A percentile compares a stretch with the other conserved stretches of the same genome.
Evolutionary conservation across 441 rosid species (phyloP).

Genomic region (Viola pubescens): DNA sequence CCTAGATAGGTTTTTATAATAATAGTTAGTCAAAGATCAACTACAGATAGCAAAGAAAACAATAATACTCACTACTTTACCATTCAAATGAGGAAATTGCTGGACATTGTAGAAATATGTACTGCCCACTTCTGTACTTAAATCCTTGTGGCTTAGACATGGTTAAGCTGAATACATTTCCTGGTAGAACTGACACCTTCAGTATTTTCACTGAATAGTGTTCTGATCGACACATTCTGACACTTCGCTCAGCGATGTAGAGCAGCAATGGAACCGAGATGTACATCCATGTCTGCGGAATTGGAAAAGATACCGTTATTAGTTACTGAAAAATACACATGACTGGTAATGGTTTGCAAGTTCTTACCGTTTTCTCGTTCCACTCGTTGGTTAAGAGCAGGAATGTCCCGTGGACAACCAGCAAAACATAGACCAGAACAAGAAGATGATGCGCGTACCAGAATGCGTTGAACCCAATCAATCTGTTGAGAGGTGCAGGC

Average conservation of each 20-base stretch:
- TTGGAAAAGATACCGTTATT: conserved; percentile 8
- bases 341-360: conserved; percentile 6
- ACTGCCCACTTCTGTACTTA: conserved; percentile 92
- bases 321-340: conserved; percentile 4
- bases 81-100: conserved; percentile 81
- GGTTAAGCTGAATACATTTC: conserved; percentile 69
- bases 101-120: conserved; percentile 86
- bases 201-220: conserved; percentile 61
- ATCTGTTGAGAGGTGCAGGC: conserved; percentile 67
- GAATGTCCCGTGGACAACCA: conserved; percentile 73
- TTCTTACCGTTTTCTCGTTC: conserved; percentile 72
- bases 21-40: background rate
- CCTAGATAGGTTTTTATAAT: conserved; percentile 36
- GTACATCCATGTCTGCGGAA: conserved; percentile 92
- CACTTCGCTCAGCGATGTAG: conserved; percentile 63
- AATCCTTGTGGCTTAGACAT: conserved; percentile 92
- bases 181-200: conserved; percentile 86
- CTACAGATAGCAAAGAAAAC: background rate
- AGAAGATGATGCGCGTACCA: conserved; percentile 97
- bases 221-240: conserved; percentile 71
- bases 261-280: conserved; percentile 67
- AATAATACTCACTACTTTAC: conserved; percentile 27
- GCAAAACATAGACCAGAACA: conserved; percentile 65
- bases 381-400: conserved; percentile 54
- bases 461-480: conserved; percentile 92